These are phyloP conservation scores for Alnus glutinosa DNA, from an alignment of 306 rosid species.

Conservation along the genomic window DNA sequence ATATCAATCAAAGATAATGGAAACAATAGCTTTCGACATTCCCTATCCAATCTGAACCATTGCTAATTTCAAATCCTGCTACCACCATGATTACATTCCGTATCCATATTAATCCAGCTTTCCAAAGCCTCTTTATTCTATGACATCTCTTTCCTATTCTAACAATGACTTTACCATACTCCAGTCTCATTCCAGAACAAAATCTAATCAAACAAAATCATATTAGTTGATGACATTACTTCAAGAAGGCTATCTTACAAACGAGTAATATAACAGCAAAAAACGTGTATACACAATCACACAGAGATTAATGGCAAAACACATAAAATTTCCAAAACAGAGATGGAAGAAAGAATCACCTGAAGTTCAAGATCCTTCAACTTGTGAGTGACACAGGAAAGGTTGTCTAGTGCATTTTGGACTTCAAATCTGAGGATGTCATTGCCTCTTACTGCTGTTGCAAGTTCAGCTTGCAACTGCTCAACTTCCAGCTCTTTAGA, in stretches of 20 bases:
- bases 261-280: background rate
- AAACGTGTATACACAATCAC: background rate
- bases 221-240: background rate
- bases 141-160: background rate
- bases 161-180: background rate
- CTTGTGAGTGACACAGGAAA: conserved; percentile 65
- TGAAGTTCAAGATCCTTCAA: conserved; percentile 81
- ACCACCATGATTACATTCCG: background rate
- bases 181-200: background rate
- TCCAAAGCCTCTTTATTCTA: background rate
- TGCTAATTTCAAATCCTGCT: background rate
- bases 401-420: conserved; percentile 68
- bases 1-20: background rate
- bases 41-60: background rate
- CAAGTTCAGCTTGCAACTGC: conserved; percentile 90
- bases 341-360: conserved; percentile 48
- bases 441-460: conserved; percentile 87
- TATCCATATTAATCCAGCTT: background rate
- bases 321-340: conserved; percentile 14
- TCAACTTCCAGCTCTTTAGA: conserved; percentile 85
- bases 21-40: background rate
- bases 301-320: background rate
- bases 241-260: background rate
- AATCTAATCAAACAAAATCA: background rate
- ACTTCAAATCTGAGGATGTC: conserved; percentile 80